A percentile compares a stretch with the other conserved stretches of the same genome.
phyloP scores from a whole-genome alignment of 1,139 yeast genomes.

The Debaryomyces nepalensis region DNA sequence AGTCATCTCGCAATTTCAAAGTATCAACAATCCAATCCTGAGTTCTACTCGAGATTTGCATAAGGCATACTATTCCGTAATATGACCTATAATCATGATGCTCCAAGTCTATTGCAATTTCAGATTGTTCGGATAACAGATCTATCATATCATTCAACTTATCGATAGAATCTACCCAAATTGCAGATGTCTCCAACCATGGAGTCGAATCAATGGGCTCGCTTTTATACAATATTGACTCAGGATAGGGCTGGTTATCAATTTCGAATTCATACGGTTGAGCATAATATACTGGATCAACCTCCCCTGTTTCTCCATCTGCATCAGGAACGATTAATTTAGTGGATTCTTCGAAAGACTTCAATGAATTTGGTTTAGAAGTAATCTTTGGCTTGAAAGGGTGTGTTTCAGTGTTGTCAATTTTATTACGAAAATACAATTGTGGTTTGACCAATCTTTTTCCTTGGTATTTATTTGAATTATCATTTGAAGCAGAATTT shows the following conservation, averaged over 20 bases:
- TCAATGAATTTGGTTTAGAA: slow-evolving; percentile 71
- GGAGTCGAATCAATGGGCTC: slow-evolving; percentile 62
- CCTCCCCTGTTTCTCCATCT: slow-evolving; percentile 40
- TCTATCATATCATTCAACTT: slow-evolving; percentile 58
- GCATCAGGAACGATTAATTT: slow-evolving; percentile 36
- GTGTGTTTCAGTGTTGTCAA: slow-evolving; percentile 68
- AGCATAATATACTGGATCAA: slow-evolving; percentile 62
- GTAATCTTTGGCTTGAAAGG: slow-evolving; percentile 81
- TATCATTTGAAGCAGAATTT: slow-evolving; percentile 32
- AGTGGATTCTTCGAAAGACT: slow-evolving; percentile 56
- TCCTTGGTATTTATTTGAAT: slow-evolving; percentile 24
- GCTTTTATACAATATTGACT: slow-evolving; percentile 45
- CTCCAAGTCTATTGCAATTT: slow-evolving; percentile 94
- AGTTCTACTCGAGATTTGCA: slow-evolving; percentile 89
- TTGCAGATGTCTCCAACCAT: slow-evolving; percentile 68
- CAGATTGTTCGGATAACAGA: slow-evolving; percentile 54
- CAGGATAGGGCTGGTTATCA: slow-evolving; percentile 70
- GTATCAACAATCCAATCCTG: slow-evolving; percentile 87
- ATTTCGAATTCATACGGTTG: slow-evolving; percentile 90
- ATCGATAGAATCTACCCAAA: slow-evolving; percentile 71
- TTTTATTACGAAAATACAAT: slow-evolving; percentile 52
- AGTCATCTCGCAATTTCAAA: slow-evolving; percentile 70
- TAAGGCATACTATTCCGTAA: slow-evolving; percentile 86
- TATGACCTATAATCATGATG: slow-evolving; percentile 94
- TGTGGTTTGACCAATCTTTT: slow-evolving; percentile 75